Base-by-base conservation (phyloP, 306 rosid species). In the Vigna radiata region DNA sequence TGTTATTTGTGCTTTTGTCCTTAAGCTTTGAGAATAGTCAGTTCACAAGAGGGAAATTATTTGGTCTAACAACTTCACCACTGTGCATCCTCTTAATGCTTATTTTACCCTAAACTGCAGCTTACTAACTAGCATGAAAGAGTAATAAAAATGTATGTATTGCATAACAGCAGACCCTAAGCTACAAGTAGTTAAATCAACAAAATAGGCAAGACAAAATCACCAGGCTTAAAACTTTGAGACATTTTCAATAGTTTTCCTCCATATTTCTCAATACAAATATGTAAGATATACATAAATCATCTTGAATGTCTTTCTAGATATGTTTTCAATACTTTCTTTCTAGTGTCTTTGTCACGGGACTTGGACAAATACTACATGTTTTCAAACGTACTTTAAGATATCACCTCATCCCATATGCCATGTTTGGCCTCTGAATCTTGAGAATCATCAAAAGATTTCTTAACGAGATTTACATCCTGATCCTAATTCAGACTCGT, bases 401-500 rank as follows among this genome's bases (percentile, higher is more conserved):
- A 43, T 43, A 11, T 11, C 14, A 43, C 49, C 15, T 12, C 49
- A 16, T 39, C 50, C 29, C 31, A 64, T 27, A 37, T 25, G 17
- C 27, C 29, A 37, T 36, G 71, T 18, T 43, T 19, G 16, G 18
- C 37, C 19, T 18, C 36, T 39, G 54, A 29, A 70, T 33, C 19
- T 31, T 53, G 33, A 48, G 63, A 33, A 31, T 33, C 27, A 50
- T 37, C 33, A 10, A 47, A n/a, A 70, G 31, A 70, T 33, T 29
- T 50, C 31, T 29, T 59, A 44, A 59, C 31, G 7, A 6, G 39
- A 73, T 73, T 73, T 23, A 73, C 55, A 44, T 43, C 46, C 68
- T 44, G 44, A 44, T 59, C 68, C 68, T 21, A 58, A 11, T 59
- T 73, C 78, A 58, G 43, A 58, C 18, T 59, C 58, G 8, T 43